phyloP scores from a whole-genome alignment of 176 grass and related monocot genomes.

The Areca catechu region DNA sequence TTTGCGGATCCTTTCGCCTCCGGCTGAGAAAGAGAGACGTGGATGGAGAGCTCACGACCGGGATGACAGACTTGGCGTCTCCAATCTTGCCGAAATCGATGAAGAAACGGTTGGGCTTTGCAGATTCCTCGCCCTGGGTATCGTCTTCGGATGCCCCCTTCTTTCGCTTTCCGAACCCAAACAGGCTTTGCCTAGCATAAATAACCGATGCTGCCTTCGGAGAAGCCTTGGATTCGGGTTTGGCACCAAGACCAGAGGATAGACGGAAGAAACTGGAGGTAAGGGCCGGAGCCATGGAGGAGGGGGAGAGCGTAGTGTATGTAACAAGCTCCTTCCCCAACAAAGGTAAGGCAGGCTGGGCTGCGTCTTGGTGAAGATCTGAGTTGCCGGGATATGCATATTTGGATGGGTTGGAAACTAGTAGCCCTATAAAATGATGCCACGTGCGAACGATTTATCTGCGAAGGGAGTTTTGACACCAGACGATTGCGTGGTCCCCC shows the following conservation, averaged over 20 bases:
- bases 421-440: too few species aligned
- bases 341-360: too few species aligned
- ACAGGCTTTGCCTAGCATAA: conserved; percentile 29
- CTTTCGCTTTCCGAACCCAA: conserved; percentile 28
- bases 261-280: conserved; percentile 80
- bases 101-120: conserved; percentile 23
- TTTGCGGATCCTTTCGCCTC: conserved; percentile 59
- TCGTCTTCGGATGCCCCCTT: conserved; percentile 18
- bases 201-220: conserved; percentile 20
- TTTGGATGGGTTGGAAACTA: too few species aligned
- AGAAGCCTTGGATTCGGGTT: background rate
- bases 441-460: too few species aligned
- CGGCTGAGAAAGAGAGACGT: conserved; percentile 30
- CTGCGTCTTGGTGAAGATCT: too few species aligned
- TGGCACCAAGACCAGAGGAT: conserved; percentile 21
- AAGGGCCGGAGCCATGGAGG: conserved; percentile 69
- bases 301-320: background rate
- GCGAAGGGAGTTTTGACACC: too few species aligned
- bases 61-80: conserved; percentile 50
- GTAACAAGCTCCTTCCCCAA: too few species aligned
- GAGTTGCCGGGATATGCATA: too few species aligned
- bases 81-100: conserved; percentile 48
- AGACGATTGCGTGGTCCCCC: too few species aligned
- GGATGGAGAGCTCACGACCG: conserved; percentile 32
- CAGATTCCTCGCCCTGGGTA: background rate